phyloP scores from a whole-genome alignment of 176 grass and related monocot species.

The Panicum miliaceum region DNA sequence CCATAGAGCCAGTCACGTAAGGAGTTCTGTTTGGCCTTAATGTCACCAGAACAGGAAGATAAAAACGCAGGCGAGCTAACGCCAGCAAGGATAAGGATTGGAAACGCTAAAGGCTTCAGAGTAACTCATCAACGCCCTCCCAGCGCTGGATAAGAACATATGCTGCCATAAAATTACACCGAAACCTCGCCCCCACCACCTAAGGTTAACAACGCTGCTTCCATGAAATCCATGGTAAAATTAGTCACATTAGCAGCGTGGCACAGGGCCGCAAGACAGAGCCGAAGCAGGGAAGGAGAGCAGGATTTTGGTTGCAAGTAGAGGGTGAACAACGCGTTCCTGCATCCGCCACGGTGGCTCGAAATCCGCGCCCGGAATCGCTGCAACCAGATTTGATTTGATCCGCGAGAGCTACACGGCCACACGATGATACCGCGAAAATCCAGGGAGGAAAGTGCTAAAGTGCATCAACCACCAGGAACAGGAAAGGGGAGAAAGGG shows the following conservation, averaged over 20 bases:
- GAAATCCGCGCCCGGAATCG: not conserved
- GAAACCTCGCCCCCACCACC: not conserved
- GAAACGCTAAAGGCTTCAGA: not conserved
- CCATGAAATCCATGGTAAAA: not conserved
- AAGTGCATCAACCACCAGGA: conserved; percentile 6
- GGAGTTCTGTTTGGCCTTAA: not conserved
- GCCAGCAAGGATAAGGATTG: not conserved
- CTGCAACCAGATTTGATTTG: not conserved
- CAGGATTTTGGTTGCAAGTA: not conserved
- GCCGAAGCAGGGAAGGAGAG: not conserved
- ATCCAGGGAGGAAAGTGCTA: not conserved
- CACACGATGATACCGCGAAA: not conserved
- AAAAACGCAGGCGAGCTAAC: not conserved
- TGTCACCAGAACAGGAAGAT: not conserved
- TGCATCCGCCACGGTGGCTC: conserved; percentile 16
- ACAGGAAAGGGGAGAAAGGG: not conserved
- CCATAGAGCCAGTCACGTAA: not conserved
- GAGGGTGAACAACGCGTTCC: conserved; percentile 1
- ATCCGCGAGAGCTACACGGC: not conserved
- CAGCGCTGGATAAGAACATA: not conserved
- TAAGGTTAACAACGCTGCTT: not conserved
- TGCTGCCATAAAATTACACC: not conserved
- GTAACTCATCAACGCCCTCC: not conserved
- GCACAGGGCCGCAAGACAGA: not conserved
- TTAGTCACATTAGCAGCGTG: not conserved